These are phyloP conservation scores for Cutaneotrichosporon dermatis DNA, from an alignment of 1,284 basidiomycete genomes.

Conservation along the genomic window DNA sequence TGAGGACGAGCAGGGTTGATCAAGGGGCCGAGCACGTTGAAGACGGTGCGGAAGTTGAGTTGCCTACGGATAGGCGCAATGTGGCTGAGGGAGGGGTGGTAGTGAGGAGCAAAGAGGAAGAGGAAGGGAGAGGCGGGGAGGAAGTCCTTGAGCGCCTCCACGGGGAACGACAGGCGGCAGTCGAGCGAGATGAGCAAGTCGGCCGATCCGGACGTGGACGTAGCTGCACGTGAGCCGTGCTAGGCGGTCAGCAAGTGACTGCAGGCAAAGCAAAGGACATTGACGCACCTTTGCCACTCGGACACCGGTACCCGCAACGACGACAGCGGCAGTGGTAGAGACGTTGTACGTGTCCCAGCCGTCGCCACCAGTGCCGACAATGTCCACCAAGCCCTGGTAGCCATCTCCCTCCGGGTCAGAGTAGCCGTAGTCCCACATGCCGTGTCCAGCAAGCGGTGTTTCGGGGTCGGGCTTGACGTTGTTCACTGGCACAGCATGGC, in stretches of 20 bases:
- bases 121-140: constrained; percentile 65
- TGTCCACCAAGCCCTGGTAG: constrained; percentile 52
- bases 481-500: constrained; percentile 58
- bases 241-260: constrained; percentile 35
- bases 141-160: constrained; percentile 58
- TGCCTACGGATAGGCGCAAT: constrained; percentile 79
- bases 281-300: constrained; percentile 77
- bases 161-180: constrained; percentile 69
- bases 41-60: constrained; percentile 93
- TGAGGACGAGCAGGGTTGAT: constrained; percentile 85
- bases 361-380: constrained; percentile 84
- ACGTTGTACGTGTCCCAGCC: constrained; percentile 98
- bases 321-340: constrained; percentile 88
- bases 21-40: constrained; percentile 91
- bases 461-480: constrained; percentile 41
- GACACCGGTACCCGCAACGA: constrained; percentile 90
- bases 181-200: constrained; percentile 84
- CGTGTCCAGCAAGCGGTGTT: constrained; percentile 18
- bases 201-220: constrained; percentile 92
- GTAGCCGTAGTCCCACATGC: constrained; percentile 46
- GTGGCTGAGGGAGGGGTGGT: constrained; percentile 80
- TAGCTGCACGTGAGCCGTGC: constrained; percentile 92
- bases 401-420: constrained; percentile 46
- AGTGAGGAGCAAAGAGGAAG: constrained; percentile 90
- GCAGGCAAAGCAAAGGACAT: too few species aligned